phyloP scores from a whole-genome alignment of 202 grass and related monocot species.

The Bolboschoenoplectus hybrid region DNA sequence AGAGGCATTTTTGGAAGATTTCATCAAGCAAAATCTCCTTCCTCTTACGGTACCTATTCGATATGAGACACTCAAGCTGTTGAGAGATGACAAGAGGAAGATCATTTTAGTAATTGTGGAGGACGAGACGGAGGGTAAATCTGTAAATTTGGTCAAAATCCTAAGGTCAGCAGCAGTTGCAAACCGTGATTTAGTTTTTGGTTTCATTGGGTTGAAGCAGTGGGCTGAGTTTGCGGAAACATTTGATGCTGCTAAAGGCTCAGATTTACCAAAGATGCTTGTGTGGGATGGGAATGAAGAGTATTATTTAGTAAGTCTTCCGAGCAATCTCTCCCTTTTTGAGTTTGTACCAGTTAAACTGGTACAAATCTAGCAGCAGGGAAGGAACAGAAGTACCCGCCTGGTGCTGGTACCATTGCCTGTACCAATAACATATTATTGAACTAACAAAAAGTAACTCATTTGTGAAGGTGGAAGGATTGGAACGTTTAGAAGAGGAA shows the following conservation, averaged over 20 bases:
- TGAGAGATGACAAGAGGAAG: conserved; percentile 81
- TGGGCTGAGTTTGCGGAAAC: conserved; percentile 77
- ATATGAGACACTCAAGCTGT: conserved; percentile 66
- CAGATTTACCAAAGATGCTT: conserved; percentile 67
- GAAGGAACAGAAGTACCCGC: neutral
- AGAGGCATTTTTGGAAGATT: conserved; percentile 82
- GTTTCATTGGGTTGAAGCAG: conserved; percentile 78
- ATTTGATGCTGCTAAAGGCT: conserved; percentile 64
- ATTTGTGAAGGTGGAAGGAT: conserved; percentile 62
- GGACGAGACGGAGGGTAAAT: conserved; percentile 66
- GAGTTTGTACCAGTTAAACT: conserved; percentile 10
- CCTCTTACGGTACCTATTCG: conserved; percentile 67
- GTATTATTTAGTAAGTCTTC: conserved; percentile 76
- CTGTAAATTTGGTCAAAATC: conserved; percentile 60
- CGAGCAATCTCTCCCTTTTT: conserved; percentile 24
- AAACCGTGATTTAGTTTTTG: conserved; percentile 90
- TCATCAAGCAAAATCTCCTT: conserved; percentile 78
- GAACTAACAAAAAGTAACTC: conserved; percentile 15
- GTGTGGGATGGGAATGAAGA: conserved; percentile 85
- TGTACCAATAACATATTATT: neutral
- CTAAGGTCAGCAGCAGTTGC: conserved; percentile 74
- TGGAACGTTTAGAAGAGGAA: conserved; percentile 60
- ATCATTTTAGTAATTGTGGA: conserved; percentile 72
- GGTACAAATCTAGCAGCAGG: neutral
- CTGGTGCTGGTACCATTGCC: neutral